Base-by-base conservation (phyloP, 176 grass and related monocot species). In the Leersia perrieri region DNA sequence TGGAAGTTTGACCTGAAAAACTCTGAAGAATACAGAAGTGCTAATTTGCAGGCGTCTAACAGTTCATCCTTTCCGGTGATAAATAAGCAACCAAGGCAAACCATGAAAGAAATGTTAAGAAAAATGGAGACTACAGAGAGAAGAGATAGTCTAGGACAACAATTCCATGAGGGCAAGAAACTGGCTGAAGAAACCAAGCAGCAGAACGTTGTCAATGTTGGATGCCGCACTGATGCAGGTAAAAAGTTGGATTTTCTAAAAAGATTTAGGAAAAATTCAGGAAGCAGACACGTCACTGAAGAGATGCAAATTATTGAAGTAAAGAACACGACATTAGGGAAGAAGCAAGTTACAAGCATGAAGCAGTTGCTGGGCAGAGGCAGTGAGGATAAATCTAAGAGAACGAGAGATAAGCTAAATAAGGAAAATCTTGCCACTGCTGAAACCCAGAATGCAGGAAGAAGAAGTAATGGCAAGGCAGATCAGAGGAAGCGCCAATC, bases 31-130 rank as follows among this genome's bases (percentile, higher is more conserved):
- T 57, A 72, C 83, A 35, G 26, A 66, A 76, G 11, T 31, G 87
- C 34, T 23, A 61, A 14, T 36, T 30, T 72, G 33, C 18, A 66
- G 53, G 7, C 13, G 71, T 78, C 75, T 15, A 88, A 38, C 36
- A 70, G 34, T 36, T 77, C 49, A 12, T 60, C 73, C 18, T 16
- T 66, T 27, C 68, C 70, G 66, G 40, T 5, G 57, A 70, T 10
- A 61, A 70, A 89, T 80, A 94, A 65, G 77, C 60, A 80, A 83
- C 82, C 73, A 42, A 89, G 74, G 72, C 53, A 85, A n/a, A 77
- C 86, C 36, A 90, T 82, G 92, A 88, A 49, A 35, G 79, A 94
- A 16, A 26, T 86, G 27, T 49, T 76, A 30, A 73, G 66, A 34
- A 89, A 75, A 44, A 70, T 68, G 68, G 86, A 82, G 3, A 78